These are phyloP conservation scores for Pythium rishiriense DNA, from an alignment of 352 stramenopile genomes.

Conservation along the genomic window DNA sequence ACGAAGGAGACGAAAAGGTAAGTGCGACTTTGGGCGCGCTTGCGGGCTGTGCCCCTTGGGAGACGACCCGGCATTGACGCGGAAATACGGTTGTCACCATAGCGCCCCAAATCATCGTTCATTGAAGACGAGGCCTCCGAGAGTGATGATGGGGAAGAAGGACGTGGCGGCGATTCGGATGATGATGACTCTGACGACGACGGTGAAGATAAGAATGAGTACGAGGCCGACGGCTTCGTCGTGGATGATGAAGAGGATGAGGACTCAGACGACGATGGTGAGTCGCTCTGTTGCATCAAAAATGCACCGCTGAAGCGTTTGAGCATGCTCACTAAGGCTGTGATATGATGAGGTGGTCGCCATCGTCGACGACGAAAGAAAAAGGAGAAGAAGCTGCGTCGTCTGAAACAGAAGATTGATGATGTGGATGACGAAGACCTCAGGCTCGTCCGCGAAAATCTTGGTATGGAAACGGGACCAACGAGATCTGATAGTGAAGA, in stretches of 20 bases:
- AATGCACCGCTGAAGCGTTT: slow-evolving; percentile 3
- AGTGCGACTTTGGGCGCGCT: not conserved
- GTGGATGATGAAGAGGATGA: slow-evolving; percentile 83
- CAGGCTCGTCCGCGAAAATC: slow-evolving; percentile 87
- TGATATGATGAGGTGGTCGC: slow-evolving; percentile 38
- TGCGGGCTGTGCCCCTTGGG: too few relatives aligned
- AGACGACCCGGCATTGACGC: too few relatives aligned
- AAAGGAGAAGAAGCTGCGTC: slow-evolving; percentile 88
- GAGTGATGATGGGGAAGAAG: slow-evolving; percentile 73
- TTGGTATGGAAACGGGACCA: slow-evolving; percentile 83
- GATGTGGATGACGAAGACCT: slow-evolving; percentile 89
- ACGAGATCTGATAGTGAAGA: slow-evolving; percentile 78
- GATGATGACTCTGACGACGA: slow-evolving; percentile 81
- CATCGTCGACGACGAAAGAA: slow-evolving; percentile 76
- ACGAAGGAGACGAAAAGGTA: slow-evolving; percentile 64
- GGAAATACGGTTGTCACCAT: too few relatives aligned
- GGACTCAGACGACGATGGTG: slow-evolving; percentile 74
- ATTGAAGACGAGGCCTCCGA: slow-evolving; percentile 90
- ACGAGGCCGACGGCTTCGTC: slow-evolving; percentile 89
- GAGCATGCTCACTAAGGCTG: slow-evolving; percentile 21
- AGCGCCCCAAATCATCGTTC: slow-evolving; percentile 81
- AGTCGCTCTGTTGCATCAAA: slow-evolving; percentile 22
- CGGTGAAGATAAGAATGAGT: slow-evolving; percentile 85
- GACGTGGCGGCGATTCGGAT: slow-evolving; percentile 49
- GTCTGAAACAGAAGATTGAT: slow-evolving; percentile 86